phyloP scores from a whole-genome alignment of 1,284 basidiomycete species.

The Malassezia globosa region DNA sequence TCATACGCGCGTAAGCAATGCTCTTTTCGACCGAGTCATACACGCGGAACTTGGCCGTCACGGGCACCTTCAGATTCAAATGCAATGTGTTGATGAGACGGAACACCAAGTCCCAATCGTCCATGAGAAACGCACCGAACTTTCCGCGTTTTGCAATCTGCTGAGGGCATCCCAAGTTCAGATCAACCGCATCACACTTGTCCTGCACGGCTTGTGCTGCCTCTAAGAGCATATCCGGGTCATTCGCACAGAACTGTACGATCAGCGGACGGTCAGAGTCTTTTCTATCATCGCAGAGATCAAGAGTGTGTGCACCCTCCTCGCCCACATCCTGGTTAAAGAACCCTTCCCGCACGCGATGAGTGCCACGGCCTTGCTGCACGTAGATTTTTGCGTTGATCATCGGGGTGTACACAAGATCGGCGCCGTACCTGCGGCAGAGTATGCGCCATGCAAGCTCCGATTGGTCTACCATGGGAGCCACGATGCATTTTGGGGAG shows the following conservation, averaged over 20 bases:
- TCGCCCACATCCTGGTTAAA: conserved; percentile 29
- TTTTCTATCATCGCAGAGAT: conserved; percentile 49
- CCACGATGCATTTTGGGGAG: conserved; percentile 75
- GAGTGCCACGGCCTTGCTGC: conserved; percentile 17
- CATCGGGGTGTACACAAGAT: conserved; percentile 91
- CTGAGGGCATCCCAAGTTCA: conserved; percentile 85
- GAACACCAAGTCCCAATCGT: conserved; percentile 69
- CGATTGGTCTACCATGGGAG: conserved; percentile 95
- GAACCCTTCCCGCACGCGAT: conserved; percentile 24
- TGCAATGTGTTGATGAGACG: conserved; percentile 51
- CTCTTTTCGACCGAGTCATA: conserved; percentile 78
- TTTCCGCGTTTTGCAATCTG: conserved; percentile 77
- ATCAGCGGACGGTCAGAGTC: conserved; percentile 68
- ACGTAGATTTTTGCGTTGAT: conserved; percentile 84
- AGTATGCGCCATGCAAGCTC: conserved; percentile 77
- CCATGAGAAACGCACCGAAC: conserved; percentile 84
- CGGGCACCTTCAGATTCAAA: conserved; percentile 68
- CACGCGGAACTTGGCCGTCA: conserved; percentile 90
- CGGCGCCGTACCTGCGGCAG: conserved; percentile 67
- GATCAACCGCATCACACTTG: conserved; percentile 68
- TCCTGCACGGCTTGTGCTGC: conserved; percentile 35
- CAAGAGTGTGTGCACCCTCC: conserved; percentile 51
- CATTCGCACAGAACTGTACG: conserved; percentile 86
- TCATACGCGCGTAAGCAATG: conserved; percentile 82
- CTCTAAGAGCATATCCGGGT: conserved; percentile 59